Conservation (phyloP, 2,329 filamentous ascomycete species). For the Knoxdaviesia capensis region DNA sequence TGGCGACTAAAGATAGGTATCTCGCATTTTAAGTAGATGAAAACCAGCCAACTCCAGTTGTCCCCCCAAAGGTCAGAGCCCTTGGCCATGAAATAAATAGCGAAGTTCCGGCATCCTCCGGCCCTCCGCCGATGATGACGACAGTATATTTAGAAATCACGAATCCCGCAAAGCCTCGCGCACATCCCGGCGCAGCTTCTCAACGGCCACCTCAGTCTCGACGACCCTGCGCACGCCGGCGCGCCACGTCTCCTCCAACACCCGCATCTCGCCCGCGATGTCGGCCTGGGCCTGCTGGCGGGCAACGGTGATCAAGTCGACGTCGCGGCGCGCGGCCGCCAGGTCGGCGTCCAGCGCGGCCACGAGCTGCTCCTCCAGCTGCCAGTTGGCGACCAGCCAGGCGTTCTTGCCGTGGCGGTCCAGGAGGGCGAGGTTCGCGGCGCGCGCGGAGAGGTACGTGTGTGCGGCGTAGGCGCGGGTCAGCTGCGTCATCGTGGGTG, state of each 20-base stretch:
- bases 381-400: conserved; percentile 73
- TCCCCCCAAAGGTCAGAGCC: no score
- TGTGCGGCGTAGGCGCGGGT: conserved; percentile 28
- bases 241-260: conserved; percentile 62
- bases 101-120: no score
- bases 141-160: not conserved
- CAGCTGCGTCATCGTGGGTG: conserved; percentile 32
- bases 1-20: no score
- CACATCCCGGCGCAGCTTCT: conserved; percentile 47
- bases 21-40: no score
- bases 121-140: no score
- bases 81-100: no score
- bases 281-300: conserved; percentile 51
- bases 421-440: conserved; percentile 46
- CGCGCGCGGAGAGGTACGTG: conserved; percentile 30
- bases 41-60: no score
- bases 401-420: conserved; percentile 72
- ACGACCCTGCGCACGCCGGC: conserved; percentile 58
- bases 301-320: conserved; percentile 53
- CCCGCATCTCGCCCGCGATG: conserved; percentile 50
- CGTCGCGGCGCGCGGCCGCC: conserved; percentile 40
- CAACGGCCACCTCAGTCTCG: conserved; percentile 72
- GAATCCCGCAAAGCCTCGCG: conserved; percentile 34
- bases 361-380: conserved; percentile 50
- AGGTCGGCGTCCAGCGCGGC: conserved; percentile 55